Evolutionary conservation across 257 asterid species (phyloP).

Genomic region (Solanum appendiculatum): DNA sequence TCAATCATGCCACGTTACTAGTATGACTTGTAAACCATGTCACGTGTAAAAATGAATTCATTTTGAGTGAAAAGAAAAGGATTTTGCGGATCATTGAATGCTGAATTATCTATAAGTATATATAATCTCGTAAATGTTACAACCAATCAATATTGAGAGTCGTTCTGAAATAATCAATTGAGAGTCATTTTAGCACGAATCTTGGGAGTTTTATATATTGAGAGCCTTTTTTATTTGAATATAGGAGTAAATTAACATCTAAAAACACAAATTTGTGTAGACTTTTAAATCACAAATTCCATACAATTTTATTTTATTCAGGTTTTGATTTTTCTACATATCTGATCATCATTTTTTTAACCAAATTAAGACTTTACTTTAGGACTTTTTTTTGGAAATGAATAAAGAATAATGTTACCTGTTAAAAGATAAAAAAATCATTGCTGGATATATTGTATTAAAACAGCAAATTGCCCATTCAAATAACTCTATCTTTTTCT

Average conservation of each 20-base stretch:
- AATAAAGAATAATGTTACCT: neutral
- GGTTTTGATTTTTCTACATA: neutral
- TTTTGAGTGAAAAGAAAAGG: neutral
- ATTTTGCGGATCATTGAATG: neutral
- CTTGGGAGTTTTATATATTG: neutral
- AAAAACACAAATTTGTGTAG: neutral
- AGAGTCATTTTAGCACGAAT: neutral
- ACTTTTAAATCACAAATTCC: neutral
- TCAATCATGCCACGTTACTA: neutral
- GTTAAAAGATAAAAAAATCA: neutral
- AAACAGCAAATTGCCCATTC: neutral
- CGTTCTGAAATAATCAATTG: neutral
- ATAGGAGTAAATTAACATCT: neutral
- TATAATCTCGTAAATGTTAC: neutral
- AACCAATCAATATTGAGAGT: neutral
- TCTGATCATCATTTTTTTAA: neutral
- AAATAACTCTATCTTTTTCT: neutral
- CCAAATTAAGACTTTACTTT: neutral
- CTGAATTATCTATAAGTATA: neutral
- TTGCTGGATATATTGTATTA: neutral
- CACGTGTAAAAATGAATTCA: neutral
- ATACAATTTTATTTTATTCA: neutral
- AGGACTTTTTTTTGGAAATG: neutral
- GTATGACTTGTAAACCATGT: neutral
- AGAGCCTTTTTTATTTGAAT: neutral